Conservation (phyloP, 1,284 basidiomycete genomes). For the Omphalotus olearius region DNA sequence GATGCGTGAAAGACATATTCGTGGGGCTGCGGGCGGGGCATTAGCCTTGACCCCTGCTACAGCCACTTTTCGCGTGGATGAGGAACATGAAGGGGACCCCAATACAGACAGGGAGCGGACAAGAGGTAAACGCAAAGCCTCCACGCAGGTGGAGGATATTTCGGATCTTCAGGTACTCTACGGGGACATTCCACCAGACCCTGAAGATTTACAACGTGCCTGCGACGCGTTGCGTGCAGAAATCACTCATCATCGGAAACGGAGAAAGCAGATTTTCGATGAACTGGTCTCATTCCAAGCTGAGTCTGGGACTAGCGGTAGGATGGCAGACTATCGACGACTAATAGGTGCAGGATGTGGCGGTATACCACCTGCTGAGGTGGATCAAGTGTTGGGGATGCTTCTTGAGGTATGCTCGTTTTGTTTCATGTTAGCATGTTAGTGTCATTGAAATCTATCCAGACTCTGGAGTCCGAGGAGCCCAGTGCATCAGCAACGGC, state of each 20-base stretch:
- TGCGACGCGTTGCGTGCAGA: conserved; percentile 64
- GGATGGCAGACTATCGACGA: conserved; percentile 83
- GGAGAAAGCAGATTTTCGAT: conserved; percentile 69
- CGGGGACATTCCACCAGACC: conserved; percentile 51
- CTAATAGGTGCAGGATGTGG: conserved; percentile 87
- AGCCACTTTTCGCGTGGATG: conserved; percentile 39
- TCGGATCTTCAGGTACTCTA: conserved; percentile 59
- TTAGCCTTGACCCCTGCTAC: conserved; percentile 41
- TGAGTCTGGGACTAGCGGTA: conserved; percentile 83
- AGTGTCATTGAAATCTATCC: conserved; percentile 10
- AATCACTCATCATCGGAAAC: conserved; percentile 59
- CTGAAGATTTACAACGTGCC: conserved; percentile 51
- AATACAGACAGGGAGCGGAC: conserved; percentile 25
- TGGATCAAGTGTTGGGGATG: conserved; percentile 81
- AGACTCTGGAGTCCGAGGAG: conserved; percentile 75
- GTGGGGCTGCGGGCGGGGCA: conserved; percentile 53
- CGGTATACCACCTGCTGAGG: conserved; percentile 79
- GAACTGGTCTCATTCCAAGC: conserved; percentile 78
- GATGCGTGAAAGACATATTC: conserved; percentile 61
- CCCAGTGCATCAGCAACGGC: conserved; percentile 52
- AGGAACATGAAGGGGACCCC: conserved; percentile 31
- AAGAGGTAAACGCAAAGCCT: conserved; percentile 48
- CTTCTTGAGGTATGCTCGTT: conserved; percentile 66
- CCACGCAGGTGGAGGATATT: conserved; percentile 42
- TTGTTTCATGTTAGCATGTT: neutral